A percentile compares a stretch with the other conserved stretches of the same genome.
phyloP scores from a whole-genome alignment of 176 grass and related monocot genomes.

The Zizania latifolia region DNA sequence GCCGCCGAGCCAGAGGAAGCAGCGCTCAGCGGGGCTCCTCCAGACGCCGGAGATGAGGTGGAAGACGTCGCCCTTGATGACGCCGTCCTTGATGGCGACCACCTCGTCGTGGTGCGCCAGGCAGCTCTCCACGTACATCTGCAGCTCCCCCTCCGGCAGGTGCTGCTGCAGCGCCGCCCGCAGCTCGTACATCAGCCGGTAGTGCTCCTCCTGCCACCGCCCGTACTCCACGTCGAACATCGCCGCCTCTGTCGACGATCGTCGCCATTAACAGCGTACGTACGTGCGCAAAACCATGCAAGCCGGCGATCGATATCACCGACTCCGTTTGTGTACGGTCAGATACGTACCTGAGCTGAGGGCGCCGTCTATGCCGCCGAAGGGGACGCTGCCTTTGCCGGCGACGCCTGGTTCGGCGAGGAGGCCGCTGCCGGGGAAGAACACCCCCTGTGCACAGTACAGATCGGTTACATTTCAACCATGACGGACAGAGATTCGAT shows the following conservation, averaged over 20 bases:
- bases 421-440: conserved; percentile 40
- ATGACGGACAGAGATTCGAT: background rate
- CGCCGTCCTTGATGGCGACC: conserved; percentile 54
- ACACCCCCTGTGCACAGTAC: conserved; percentile 30
- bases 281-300: too few relatives aligned
- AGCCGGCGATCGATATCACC: too few relatives aligned
- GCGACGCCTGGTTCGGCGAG: conserved; percentile 45
- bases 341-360: conserved; percentile 48
- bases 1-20: conserved; percentile 98
- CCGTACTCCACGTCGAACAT: conserved; percentile 86
- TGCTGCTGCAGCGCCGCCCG: conserved; percentile 78
- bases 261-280: too few relatives aligned
- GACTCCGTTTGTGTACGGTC: background rate
- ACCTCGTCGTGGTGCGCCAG: conserved; percentile 85
- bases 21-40: conserved; percentile 89
- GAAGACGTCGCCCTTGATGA: conserved; percentile 85
- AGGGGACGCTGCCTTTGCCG: conserved; percentile 41
- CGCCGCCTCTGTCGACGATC: conserved; percentile 71
- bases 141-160: conserved; percentile 70
- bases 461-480: background rate
- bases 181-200: conserved; percentile 74
- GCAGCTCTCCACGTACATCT: conserved; percentile 81
- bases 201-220: conserved; percentile 87
- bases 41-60: conserved; percentile 94
- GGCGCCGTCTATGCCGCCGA: conserved; percentile 43